Evolutionary conservation across 352 stramenopile species (phyloP), one percentile per base, ranked within the genome.

Genomic region (Pythium brachiatum): DNA sequence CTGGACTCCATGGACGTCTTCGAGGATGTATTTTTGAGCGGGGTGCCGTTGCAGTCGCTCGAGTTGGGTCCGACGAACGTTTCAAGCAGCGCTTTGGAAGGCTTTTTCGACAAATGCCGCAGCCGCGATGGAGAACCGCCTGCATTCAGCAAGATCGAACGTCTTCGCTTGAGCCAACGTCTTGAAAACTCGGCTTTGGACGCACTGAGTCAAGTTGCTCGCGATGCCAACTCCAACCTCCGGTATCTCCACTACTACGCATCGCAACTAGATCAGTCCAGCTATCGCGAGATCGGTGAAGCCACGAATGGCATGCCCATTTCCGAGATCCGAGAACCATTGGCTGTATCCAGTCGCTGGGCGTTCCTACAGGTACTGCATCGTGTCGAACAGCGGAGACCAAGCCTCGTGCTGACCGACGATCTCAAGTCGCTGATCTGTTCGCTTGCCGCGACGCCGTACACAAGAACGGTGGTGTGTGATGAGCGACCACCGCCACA

Each of bases 351-450:
- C 2, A 31, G 23, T 26, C 43, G 43, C 2, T 31, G 20, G 43
- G 43, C 23, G 23, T 51, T 51, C 29, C 43, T 51, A 4, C 20
- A 31, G 20, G 43, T 20, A 18, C 43, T 51, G n/a, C 43, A 31
- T 31, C 20, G 23, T 31, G 11, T 31, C 2, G 43, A 51, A 18
- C 20, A 26, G 29, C 6, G 20, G 12, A n/a, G 43, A 26, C 20
- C 9, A 31, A 20, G 43, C 12, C 11, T 51, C 7, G 43, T 31
- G 21, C 20, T 51, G 7, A 31, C 43, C 9, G 43, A 51, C 15
- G 43, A 51, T n/a, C 21, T 51, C 12, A 51, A 51, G 43, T n/a
- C 43, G 29, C 43, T 51, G 43, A 51, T 31, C 43, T 51, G 43
- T 20, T 31, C 23, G 43, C 9, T 51, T n/a, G 43, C 43, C 7